Conservation (phyloP, 768 basidiomycete species). For the Amanita inopinata region DNA sequence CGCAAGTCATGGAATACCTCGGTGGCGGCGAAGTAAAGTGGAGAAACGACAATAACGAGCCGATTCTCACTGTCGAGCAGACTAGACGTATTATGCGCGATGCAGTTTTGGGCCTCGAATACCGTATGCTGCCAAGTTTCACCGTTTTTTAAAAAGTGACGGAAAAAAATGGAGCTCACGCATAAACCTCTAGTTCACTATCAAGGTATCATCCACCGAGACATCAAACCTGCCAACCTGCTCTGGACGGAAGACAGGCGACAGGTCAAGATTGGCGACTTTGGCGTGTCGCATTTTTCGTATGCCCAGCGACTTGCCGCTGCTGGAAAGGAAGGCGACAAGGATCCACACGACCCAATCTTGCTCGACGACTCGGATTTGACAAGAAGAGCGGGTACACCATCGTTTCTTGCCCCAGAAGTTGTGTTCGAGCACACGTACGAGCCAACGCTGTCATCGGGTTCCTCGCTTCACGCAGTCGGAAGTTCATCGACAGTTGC, state of each 20-base stretch:
- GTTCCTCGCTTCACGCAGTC: constrained; percentile 13
- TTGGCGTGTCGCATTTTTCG: constrained; percentile 95
- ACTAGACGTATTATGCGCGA: constrained; percentile 85
- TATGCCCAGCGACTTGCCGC: constrained; percentile 75
- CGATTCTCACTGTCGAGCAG: constrained; percentile 76
- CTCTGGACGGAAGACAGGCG: constrained; percentile 81
- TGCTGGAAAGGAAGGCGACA: constrained; percentile 34
- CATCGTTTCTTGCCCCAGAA: constrained; percentile 95
- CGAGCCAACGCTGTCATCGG: constrained; percentile 16
- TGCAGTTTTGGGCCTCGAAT: constrained; percentile 89
- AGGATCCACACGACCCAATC: constrained; percentile 46
- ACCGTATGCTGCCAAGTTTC: constrained; percentile 48
- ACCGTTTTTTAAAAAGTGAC: not conserved
- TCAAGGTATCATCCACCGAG: constrained; percentile 98
- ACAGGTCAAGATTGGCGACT: constrained; percentile 95
- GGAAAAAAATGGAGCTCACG: constrained; percentile 6
- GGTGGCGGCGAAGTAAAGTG: constrained; percentile 93
- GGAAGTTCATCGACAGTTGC: constrained; percentile 19
- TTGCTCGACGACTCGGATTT: constrained; percentile 80
- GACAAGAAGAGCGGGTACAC: constrained; percentile 88
- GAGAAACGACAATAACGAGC: constrained; percentile 53
- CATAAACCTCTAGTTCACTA: constrained; percentile 64
- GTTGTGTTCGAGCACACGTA: constrained; percentile 63
- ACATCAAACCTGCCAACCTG: constrained; percentile 98
- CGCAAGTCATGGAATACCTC: constrained; percentile 84